Conservation (phyloP, 192 early-diverging fungal species). For the Obelidium mucronatum region DNA sequence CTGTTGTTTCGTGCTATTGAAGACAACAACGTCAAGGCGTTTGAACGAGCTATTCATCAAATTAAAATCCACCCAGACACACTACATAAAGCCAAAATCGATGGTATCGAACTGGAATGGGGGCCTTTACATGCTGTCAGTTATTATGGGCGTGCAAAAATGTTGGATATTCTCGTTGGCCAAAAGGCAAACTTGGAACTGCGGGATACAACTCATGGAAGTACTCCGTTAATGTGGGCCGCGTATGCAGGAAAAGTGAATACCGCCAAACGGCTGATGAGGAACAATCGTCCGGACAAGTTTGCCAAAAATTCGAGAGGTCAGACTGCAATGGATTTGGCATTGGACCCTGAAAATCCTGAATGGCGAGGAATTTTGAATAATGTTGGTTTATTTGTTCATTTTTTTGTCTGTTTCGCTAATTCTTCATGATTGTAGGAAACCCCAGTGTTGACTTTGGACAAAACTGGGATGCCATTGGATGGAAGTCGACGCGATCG, state of each 20-base stretch:
- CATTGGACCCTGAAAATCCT: constrained; percentile 65
- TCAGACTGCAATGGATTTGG: constrained; percentile 83
- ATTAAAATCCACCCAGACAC: constrained; percentile 48
- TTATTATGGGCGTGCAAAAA: constrained; percentile 77
- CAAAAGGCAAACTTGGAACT: constrained; percentile 81
- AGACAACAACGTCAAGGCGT: constrained; percentile 40
- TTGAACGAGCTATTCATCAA: constrained; percentile 36
- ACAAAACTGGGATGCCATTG: constrained; percentile 17
- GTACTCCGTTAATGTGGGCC: constrained; percentile 89
- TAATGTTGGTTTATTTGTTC: constrained; percentile 36
- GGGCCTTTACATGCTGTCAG: constrained; percentile 84
- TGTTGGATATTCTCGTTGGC: constrained; percentile 72
- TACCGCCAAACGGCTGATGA: constrained; percentile 74
- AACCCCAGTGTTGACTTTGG: constrained; percentile 1
- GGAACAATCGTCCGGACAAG: constrained; percentile 77
- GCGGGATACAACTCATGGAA: constrained; percentile 84
- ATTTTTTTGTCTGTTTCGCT: background rate
- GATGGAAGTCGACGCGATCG: background rate
- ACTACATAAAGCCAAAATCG: constrained; percentile 48
- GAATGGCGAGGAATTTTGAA: constrained; percentile 61
- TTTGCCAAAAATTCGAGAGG: constrained; percentile 78
- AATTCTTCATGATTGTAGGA: constrained; percentile 17
- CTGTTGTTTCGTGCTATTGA: constrained; percentile 47
- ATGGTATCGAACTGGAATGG: constrained; percentile 80
- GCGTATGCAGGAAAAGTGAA: constrained; percentile 79